A percentile compares a stretch with the other conserved stretches of the same genome.
phyloP scores from a whole-genome alignment of 2,329 filamentous ascomycete genomes.

The Aspergillus sp. region DNA sequence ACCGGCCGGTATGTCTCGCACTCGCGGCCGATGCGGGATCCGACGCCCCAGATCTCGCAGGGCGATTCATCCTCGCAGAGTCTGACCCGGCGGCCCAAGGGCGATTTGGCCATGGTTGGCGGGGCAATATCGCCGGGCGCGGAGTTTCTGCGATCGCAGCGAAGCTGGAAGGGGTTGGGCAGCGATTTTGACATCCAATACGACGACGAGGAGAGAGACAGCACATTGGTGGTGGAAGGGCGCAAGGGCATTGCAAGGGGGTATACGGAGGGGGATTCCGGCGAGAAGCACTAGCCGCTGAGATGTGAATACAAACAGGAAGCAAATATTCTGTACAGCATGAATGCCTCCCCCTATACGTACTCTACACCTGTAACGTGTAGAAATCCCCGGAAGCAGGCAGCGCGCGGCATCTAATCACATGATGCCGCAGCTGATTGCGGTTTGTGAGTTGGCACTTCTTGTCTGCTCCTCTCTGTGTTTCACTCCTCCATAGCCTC shows the following conservation, averaged over 20 bases:
- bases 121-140: slow-evolving; percentile 85
- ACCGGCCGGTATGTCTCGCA: slow-evolving; percentile 76
- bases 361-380: too few species aligned
- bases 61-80: slow-evolving; percentile 28
- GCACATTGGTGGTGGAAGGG: slow-evolving; percentile 72
- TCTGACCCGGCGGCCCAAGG: slow-evolving; percentile 55
- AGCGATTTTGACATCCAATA: slow-evolving; percentile 65
- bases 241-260: slow-evolving; percentile 80
- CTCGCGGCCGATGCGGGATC: slow-evolving; percentile 44
- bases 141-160: slow-evolving; percentile 68
- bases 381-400: too few species aligned
- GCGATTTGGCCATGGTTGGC: slow-evolving; percentile 71
- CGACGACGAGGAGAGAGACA: slow-evolving; percentile 41
- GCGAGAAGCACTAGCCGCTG: slow-evolving; percentile 23
- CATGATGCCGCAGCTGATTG: slow-evolving; percentile 11
- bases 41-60: slow-evolving; percentile 21
- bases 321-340: too few species aligned
- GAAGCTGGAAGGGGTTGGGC: slow-evolving; percentile 87
- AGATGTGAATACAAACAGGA: too few species aligned
- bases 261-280: slow-evolving; percentile 63
- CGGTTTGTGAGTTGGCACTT: background rate
- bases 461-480: slow-evolving; percentile 7
- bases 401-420: too few species aligned
- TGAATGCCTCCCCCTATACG: too few species aligned
- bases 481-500: slow-evolving; percentile 17